Evolutionary conservation across 768 basidiomycete genomes (phyloP).

Genomic region (Boletus speciosus): DNA sequence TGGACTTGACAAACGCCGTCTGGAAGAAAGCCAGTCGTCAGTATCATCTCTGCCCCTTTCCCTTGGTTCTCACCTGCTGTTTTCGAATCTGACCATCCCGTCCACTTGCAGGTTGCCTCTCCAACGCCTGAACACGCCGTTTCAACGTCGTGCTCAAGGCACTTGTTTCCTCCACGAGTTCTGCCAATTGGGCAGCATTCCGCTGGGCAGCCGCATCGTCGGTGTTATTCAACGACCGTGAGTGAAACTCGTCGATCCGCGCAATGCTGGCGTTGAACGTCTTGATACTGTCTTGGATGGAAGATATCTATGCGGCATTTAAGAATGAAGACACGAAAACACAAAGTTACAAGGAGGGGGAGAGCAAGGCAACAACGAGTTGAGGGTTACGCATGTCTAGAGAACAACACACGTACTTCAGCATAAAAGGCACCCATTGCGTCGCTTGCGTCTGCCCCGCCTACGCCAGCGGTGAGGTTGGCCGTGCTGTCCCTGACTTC

Average conservation of each 20-base stretch:
- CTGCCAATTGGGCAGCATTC: slow-evolving; percentile 60
- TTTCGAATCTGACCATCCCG: slow-evolving; percentile 73
- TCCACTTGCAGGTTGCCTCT: slow-evolving; percentile 58
- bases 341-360: not conserved
- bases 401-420: slow-evolving; percentile 48
- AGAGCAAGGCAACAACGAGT: not conserved
- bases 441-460: slow-evolving; percentile 44
- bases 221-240: slow-evolving; percentile 69
- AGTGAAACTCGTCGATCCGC: slow-evolving; percentile 69
- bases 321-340: not conserved
- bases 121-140: slow-evolving; percentile 66
- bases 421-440: slow-evolving; percentile 68
- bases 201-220: slow-evolving; percentile 65
- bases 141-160: slow-evolving; percentile 67
- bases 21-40: slow-evolving; percentile 27
- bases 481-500: slow-evolving; percentile 59
- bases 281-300: slow-evolving; percentile 66
- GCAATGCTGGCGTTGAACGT: slow-evolving; percentile 68
- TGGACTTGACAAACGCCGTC: slow-evolving; percentile 64
- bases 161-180: slow-evolving; percentile 69
- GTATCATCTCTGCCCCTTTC: not conserved
- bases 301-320: slow-evolving; percentile 54
- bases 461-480: slow-evolving; percentile 40
- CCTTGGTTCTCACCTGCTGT: slow-evolving; percentile 54
- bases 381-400: not conserved